Evolutionary conservation across 2,329 filamentous ascomycete species (phyloP), one percentile per base, ranked within the genome.

Genomic region (Alternaria rosae): DNA sequence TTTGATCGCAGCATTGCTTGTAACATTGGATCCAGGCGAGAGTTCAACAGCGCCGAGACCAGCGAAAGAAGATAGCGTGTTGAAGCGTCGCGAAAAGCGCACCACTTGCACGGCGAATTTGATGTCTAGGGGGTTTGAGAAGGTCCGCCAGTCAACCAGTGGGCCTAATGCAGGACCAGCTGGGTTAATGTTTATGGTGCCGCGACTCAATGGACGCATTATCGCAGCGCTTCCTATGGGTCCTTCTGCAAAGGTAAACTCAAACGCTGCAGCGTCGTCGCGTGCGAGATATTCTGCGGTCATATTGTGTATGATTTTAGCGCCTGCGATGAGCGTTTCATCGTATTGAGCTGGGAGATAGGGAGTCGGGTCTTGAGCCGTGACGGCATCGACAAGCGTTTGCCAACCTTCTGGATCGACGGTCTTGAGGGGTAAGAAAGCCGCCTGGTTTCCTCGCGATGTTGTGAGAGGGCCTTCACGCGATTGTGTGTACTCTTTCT

Each of bases 361-460:
- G 1, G 52, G 17, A 9, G 42, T 44, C 3, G 66, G 43, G 8
- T 57, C 30, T 54, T 71, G 69, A 7, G 55, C 56, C 8, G 51
- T 35, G 7, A 66, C 44, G 20, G 57, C 53, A 10, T 58, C 54
- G 35, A 66, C 42, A 4, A 71, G 23, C 1, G 59, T 32, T 17
- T 64, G 38, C 41, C 38, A 60, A 21, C 44, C 57, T 13, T 50
- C 45, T 20, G 26, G 45, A 2, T 50, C 45, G 45, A 91, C 70
- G 66, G 88, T 87, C 12, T 78, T 76, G 60, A 85, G 90, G 54
- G 91, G 80, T 9, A 88, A 87, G 52, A 85, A 82, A 0, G 85
- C 84, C 68, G 45, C 45, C 2, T 50, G 45, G 8, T 21, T 50
- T 3, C 45, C 26, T n/a, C 45, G 45, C 2, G 45, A 50, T 6